Percentiles rank a stretch among this genome's conserved stretches.
Evolutionary conservation across 2,329 filamentous ascomycete species (phyloP).

Genomic region (Colletotrichum orchidophilum): DNA sequence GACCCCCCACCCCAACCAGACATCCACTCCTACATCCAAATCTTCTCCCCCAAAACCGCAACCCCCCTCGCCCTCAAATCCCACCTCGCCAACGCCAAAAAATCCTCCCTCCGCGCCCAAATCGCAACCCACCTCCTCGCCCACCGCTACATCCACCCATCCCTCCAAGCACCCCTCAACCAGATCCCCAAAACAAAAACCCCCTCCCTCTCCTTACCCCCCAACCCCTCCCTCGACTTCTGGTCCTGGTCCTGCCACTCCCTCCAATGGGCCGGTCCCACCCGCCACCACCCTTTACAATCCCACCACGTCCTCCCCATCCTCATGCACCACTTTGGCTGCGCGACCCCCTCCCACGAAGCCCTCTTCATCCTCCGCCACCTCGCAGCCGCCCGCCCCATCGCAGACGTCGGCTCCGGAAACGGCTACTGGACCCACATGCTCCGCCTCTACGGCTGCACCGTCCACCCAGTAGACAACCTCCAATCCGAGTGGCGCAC

Average conservation of each 20-base stretch:
- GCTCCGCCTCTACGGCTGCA: conserved; percentile 67
- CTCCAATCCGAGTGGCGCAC: conserved; percentile 74
- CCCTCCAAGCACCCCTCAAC: conserved; percentile 47
- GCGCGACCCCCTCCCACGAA: conserved; percentile 75
- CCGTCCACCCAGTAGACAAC: conserved; percentile 71
- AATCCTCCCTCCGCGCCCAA: conserved; percentile 66
- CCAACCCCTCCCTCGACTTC: conserved; percentile 75
- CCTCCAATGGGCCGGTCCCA: conserved; percentile 73
- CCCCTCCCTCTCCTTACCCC: conserved; percentile 40
- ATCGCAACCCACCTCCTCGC: conserved; percentile 65
- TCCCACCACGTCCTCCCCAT: conserved; percentile 77
- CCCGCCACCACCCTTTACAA: conserved; percentile 57
- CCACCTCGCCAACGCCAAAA: conserved; percentile 71
- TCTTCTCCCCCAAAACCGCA: conserved; percentile 70
- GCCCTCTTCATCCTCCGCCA: conserved; percentile 67
- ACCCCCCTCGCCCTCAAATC: conserved; percentile 70
- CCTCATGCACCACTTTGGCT: conserved; percentile 83
- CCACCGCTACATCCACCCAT: conserved; percentile 61
- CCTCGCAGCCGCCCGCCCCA: conserved; percentile 60
- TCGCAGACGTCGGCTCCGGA: conserved; percentile 75
- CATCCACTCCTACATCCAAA: conserved; percentile 71
- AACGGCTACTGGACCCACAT: conserved; percentile 82
- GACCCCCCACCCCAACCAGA: conserved; percentile 64
- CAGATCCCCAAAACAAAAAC: conserved; percentile 58
- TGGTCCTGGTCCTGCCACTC: conserved; percentile 72